Base-by-base conservation (phyloP, 208 protist genomes). In the Acanthamoeba lenticulata region DNA sequence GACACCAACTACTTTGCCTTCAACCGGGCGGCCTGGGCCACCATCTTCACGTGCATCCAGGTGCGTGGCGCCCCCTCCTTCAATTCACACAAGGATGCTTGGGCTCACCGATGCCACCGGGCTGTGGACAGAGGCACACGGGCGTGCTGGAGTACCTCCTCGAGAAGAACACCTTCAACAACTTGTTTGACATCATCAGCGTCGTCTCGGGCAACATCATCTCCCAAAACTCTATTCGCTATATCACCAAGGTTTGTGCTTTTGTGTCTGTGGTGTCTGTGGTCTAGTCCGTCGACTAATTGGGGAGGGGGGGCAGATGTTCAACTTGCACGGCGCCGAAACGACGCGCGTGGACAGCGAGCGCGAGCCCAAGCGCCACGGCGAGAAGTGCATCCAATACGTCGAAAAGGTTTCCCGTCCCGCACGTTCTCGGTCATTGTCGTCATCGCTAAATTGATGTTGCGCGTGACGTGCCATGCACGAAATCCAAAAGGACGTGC, bases 171-270 rank as follows among this genome's bases (percentile, higher is more conserved):
- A 27, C 40, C 27, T 21, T 92, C 44, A 55, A 34, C n/a, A 67
- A 79, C 24, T 92, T 92, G 29, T 67, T 90, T 32, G 83, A 90
- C 32, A 77, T 92, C 40, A 55, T 92, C n/a, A 79, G 57, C 19
- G 88, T 77, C 21, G 88, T 77, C 4, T 92, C 88, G 15, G 88
- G 88, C 88, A 92, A 92, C 36, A 19, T 92, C 17, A 49, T 92
- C 24, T 52, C 40, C 40, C 57, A 92, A 45, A 92, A 92, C 45
- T 49, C 88, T 19, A 44, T 92, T 29, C 88, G 77, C 45, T 92
- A 92, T 57, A 79, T 52, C 88, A 77, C 72, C 60, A 92, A 92
- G 88, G 88, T 92, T 17, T n/a, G 6, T 42, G 1, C 40, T 21
- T 27, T 27, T 38, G n/a, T 34, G 17, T 72, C 11, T 24, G 29